Conservation (phyloP, 129 eudicot genomes). For the Heracleum sosnowskyi region DNA sequence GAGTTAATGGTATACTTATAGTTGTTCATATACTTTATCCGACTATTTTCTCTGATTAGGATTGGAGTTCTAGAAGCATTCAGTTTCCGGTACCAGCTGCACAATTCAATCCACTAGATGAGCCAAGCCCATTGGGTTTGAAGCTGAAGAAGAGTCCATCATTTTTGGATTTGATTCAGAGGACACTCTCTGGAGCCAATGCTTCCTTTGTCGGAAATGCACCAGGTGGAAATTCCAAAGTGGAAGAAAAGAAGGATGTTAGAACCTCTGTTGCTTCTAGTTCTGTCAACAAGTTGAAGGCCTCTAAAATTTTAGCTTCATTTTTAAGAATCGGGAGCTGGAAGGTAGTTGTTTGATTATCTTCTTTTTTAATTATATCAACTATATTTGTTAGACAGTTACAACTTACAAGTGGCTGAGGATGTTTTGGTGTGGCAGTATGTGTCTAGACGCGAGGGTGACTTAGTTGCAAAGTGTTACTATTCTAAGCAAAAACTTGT, state of each 20-base stretch:
- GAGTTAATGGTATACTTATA: background rate
- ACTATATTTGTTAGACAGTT: no score
- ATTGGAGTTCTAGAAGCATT: conserved; percentile 26
- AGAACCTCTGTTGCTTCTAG: conserved; percentile 24
- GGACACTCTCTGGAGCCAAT: conserved; percentile 32
- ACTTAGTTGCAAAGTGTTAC: conserved; percentile 77
- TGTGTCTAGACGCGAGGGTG: conserved; percentile 54
- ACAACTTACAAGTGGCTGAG: background rate
- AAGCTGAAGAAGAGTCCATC: conserved; percentile 52
- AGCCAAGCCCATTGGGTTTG: conserved; percentile 77
- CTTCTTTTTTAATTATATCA: no score
- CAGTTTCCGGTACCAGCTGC: conserved; percentile 20
- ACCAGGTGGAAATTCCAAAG: conserved; percentile 19
- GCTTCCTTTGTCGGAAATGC: background rate
- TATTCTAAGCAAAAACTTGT: conserved; percentile 88
- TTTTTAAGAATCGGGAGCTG: conserved; percentile 63
- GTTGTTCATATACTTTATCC: background rate
- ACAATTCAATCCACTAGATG: conserved; percentile 44
- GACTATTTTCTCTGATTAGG: conserved; percentile 15
- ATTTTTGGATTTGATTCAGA: conserved; percentile 51
- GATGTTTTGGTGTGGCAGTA: conserved; percentile 44
- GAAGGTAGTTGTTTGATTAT: conserved; percentile 28
- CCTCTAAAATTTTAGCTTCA: conserved; percentile 67
- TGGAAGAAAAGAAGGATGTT: conserved; percentile 23
- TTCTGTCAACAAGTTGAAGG: conserved; percentile 53